Evolutionary conservation across 1,284 basidiomycete genomes (phyloP), one percentile per base, ranked within the genome.

Genomic region (Garcileccinum viscosum): DNA sequence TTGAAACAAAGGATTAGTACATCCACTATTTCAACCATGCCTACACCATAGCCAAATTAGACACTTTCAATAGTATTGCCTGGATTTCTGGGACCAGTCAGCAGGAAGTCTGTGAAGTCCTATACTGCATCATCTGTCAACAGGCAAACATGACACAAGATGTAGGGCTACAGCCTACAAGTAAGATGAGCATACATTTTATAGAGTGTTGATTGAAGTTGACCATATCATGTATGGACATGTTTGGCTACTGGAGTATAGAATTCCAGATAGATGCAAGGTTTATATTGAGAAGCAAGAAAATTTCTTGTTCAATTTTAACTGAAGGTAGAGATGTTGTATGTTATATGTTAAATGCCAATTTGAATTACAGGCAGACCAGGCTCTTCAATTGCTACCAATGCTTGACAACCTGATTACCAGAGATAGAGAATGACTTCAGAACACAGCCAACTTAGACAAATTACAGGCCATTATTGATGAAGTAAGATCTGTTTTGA

Each of bases 21-120:
- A 2, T 44, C 42, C n/a, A 5, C 22, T 2, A 8, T 22, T n/a
- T 2, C 1, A n/a, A 9, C 19, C 1, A 12, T 14, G 4, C 9
- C 42, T 22, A 44, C 42, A 19, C 9, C 2, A 2, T 8, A n/a
- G 42, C 22, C 22, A 24, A 47, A 9, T 8, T 24, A 47, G n/a
- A 47, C 2, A 1, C n/a, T 9, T 47, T 47, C 22, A 9, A 47
- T n/a, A 5, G 1, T 1, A 12, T 11, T 47, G 44, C 11, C 7
- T 3, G 6, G 1, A n/a, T 11, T 2, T 22, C 11, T 9, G 3
- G 44, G 22, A 5, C 5, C 44, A n/a, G 44, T 47, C 44, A n/a
- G 9, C 7, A 47, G 3, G 5, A 11, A 47, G 3, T 47, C 44
- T 1, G 12, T 6, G 5, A 47, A 47, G 9, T 47, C 9, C n/a